Percentiles rank a stretch among this genome's conserved stretches.
Evolutionary conservation across 2,329 filamentous ascomycete species (phyloP).

Genomic region (Aspergillus floridensis): DNA sequence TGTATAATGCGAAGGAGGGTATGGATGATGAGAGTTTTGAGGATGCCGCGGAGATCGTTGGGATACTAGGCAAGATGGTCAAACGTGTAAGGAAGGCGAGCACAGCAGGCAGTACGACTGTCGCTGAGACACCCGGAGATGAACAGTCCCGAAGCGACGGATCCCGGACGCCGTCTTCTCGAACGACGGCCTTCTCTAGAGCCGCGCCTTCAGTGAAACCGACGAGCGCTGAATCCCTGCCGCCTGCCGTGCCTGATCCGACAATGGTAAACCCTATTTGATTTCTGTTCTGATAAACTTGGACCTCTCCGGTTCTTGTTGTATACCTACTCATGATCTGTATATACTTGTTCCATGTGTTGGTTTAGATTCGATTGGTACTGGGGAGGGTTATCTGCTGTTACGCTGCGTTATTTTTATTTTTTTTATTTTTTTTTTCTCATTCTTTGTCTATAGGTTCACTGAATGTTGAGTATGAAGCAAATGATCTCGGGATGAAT

Average conservation of each 20-base stretch:
- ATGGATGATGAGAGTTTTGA: constrained; percentile 96
- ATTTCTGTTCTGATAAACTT: constrained; percentile 9
- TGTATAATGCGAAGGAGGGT: constrained; percentile 85
- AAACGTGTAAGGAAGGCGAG: constrained; percentile 60
- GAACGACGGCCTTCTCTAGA: constrained; percentile 6
- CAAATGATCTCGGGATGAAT: not conserved
- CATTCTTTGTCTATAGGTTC: not conserved
- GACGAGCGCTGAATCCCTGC: constrained; percentile 8
- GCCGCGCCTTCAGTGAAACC: not conserved
- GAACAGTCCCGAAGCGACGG: constrained; percentile 33
- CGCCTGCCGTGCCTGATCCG: constrained; percentile 29
- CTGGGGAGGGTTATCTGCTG: not conserved
- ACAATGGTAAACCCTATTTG: constrained; percentile 38
- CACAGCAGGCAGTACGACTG: constrained; percentile 29
- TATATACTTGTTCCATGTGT: not conserved
- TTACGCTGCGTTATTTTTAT: not conserved
- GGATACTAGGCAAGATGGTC: constrained; percentile 83
- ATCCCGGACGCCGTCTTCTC: constrained; percentile 27
- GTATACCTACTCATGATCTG: not conserved
- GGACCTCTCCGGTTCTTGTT: not conserved
- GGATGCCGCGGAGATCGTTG: constrained; percentile 84
- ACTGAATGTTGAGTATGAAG: not conserved
- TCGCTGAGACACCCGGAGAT: constrained; percentile 23
- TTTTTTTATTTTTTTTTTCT: not conserved
- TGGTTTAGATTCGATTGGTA: not conserved